These are phyloP conservation scores for Macrotyloma uniflorum DNA, from an alignment of 306 rosid species.

Conservation along the genomic window DNA sequence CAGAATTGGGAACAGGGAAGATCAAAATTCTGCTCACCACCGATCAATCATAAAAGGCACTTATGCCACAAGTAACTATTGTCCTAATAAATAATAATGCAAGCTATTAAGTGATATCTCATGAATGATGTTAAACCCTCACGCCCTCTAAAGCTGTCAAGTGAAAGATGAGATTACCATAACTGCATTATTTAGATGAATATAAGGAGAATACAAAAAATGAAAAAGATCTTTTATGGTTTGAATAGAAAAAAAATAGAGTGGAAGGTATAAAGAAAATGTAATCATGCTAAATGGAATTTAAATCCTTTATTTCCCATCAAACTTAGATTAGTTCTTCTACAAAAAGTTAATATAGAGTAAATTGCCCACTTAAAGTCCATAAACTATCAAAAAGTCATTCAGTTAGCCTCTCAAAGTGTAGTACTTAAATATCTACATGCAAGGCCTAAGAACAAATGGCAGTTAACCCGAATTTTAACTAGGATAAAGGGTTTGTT, in stretches of 20 bases:
- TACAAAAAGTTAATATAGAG: background rate
- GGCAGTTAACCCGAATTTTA: background rate
- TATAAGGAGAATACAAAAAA: background rate
- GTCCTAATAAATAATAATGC: background rate
- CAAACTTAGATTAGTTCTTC: background rate
- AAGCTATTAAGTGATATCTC: background rate
- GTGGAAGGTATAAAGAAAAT: background rate
- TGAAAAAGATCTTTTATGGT: background rate
- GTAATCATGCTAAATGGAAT: background rate
- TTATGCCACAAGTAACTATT: background rate
- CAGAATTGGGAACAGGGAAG: background rate
- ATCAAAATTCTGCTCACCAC: background rate
- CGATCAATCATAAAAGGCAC: background rate
- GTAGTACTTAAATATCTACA: background rate
- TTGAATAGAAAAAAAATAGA: background rate
- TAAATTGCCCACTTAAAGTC: background rate
- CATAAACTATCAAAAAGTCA: background rate
- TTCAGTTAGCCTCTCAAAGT: background rate
- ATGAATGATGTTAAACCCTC: background rate
- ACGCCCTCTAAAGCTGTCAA: background rate
- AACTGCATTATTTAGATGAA: background rate
- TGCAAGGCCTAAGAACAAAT: background rate
- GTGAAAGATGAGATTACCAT: background rate
- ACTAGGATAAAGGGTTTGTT: too few relatives aligned
- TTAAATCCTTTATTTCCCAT: background rate